These are phyloP conservation scores for Psilocybe subaeruginosa DNA, from an alignment of 768 basidiomycete genomes.

Conservation along the genomic window DNA sequence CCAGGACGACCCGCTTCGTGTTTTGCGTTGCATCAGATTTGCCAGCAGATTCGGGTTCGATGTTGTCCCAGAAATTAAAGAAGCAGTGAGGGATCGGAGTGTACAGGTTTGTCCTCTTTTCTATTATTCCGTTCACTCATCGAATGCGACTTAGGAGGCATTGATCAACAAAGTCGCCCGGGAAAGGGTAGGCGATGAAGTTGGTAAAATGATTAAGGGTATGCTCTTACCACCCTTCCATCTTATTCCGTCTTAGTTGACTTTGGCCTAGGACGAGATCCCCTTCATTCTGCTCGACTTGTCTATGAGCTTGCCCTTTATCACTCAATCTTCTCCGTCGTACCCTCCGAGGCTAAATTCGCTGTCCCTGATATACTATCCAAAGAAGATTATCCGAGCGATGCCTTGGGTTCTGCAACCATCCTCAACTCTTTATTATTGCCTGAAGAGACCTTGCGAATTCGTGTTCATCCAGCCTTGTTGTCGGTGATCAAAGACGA, in stretches of 20 bases:
- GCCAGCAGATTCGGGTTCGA: conserved; percentile 88
- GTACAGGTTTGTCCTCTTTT: conserved; percentile 57
- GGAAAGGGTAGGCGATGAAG: conserved; percentile 90
- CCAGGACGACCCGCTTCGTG: conserved; percentile 89
- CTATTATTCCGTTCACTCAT: neutral
- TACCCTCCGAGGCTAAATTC: conserved; percentile 46
- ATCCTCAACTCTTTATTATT: conserved; percentile 58
- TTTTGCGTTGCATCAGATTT: conserved; percentile 91
- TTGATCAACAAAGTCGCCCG: conserved; percentile 64
- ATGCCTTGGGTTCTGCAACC: conserved; percentile 56
- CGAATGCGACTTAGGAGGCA: neutral
- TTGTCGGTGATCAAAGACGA: conserved; percentile 41
- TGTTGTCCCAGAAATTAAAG: conserved; percentile 67
- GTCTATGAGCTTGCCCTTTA: conserved; percentile 78
- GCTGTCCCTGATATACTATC: conserved; percentile 44
- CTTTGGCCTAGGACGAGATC: conserved; percentile 65
- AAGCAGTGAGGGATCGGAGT: conserved; percentile 58
- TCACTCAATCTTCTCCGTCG: conserved; percentile 58
- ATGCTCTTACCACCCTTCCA: neutral
- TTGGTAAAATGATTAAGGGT: conserved; percentile 87
- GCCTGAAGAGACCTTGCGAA: conserved; percentile 32
- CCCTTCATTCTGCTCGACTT: conserved; percentile 72
- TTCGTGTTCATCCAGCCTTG: conserved; percentile 50
- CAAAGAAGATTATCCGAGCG: conserved; percentile 33
- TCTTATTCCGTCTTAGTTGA: conserved; percentile 2